Evolutionary conservation across 1,284 basidiomycete species (phyloP), one percentile per base, ranked within the genome.

Genomic region (Boletus mariae): DNA sequence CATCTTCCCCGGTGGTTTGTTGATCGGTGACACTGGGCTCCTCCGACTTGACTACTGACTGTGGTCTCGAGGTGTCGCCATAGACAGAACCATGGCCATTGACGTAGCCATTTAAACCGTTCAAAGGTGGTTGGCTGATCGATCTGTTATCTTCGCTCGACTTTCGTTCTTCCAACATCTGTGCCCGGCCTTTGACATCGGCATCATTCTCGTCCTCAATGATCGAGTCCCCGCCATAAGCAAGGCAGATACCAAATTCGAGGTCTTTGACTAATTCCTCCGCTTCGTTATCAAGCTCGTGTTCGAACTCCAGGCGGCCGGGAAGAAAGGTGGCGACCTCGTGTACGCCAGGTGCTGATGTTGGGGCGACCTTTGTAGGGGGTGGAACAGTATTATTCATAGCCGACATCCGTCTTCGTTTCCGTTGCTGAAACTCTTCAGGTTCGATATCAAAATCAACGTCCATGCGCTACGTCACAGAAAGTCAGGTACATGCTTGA

Each of bases 251-350:
- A 2, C 94, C 96, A 64, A 98, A 98, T 68, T 98, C 95, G 60
- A 99, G 80, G 67, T 99, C 94, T 73, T 98, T 99, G 60, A 98
- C 89, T 2, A 94, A 74, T 65, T 95, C 87, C 67, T 99, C 96
- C 0, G 96, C 96, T 35, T 98, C 94, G 67, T 97, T 95, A 67
- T 98, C 96, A 17, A 94, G 75, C 72, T 99, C 97, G 61, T 94
- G 91, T 69, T 99, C 97, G 68, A 99, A 99, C 70, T 99, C 96
- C 47, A 99, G 80, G 43, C 97, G 87, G 17, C 96, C 96, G 7
- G 96, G 96, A 72, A 99, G 90, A 74, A 90, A 98, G 0, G 90
- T 92, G 11, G 86, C 86, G 41, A 99, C 82, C 74, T 99, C 97
- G 71, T 98, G 97, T 29, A 94, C 88, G 2, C 90, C 94, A 4